Conservation (phyloP, 108 stramenopile species). For the Thalassiosira profunda region DNA sequence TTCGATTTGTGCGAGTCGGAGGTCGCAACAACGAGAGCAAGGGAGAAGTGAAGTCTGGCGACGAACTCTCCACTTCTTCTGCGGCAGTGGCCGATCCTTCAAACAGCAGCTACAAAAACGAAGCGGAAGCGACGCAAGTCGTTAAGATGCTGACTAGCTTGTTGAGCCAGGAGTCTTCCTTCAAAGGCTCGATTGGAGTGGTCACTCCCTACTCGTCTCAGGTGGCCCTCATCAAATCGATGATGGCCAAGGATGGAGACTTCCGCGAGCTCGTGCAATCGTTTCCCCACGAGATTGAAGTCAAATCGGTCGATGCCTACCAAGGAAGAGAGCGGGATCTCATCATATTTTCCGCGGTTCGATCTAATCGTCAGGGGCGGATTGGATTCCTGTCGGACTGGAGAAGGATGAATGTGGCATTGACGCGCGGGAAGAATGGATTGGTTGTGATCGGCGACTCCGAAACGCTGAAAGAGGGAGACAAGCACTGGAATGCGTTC, state of each 20-base stretch:
- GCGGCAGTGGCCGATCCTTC: too few relatives aligned
- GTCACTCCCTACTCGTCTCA: conserved; percentile 98
- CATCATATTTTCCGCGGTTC: conserved; percentile 93
- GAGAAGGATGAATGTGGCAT: conserved; percentile 97
- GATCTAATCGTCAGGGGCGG: conserved; percentile 93
- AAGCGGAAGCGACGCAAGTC: conserved; percentile 66
- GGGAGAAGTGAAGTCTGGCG: conserved; percentile 43
- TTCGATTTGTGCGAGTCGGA: conserved; percentile 74
- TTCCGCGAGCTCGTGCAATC: conserved; percentile 43
- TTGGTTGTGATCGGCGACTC: conserved; percentile 94
- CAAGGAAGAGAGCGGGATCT: conserved; percentile 96
- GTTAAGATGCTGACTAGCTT: conserved; percentile 57
- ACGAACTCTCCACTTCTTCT: conserved; percentile 2
- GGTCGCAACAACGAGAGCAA: conserved; percentile 72
- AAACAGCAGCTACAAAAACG: conserved; percentile 64
- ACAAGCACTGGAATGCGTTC: conserved; percentile 93
- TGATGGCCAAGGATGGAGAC: conserved; percentile 63
- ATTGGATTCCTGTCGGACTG: conserved; percentile 97
- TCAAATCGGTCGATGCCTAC: conserved; percentile 94
- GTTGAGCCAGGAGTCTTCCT: conserved; percentile 34
- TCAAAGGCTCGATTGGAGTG: conserved; percentile 79
- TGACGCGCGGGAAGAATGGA: conserved; percentile 93
- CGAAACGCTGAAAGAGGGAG: conserved; percentile 82
- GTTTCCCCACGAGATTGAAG: conserved; percentile 66
- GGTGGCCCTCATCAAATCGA: conserved; percentile 83